phyloP scores from a whole-genome alignment of 768 basidiomycete species.

The Mrakia blollopis region DNA sequence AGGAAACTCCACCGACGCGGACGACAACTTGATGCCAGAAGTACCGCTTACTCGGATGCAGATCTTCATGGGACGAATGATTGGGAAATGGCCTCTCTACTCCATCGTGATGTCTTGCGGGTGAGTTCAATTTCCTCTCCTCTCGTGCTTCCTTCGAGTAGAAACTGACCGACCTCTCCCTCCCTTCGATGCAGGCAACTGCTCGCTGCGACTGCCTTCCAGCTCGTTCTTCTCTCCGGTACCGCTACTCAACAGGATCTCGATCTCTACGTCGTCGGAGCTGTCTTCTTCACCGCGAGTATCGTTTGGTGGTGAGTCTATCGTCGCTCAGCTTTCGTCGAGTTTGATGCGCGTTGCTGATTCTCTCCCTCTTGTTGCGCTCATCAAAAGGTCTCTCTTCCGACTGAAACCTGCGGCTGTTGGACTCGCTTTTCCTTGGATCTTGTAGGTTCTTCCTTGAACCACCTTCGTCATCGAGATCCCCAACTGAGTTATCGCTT shows the following conservation, averaged over 20 bases:
- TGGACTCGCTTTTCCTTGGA: constrained; percentile 77
- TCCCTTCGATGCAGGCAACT: constrained; percentile 12
- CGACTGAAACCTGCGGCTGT: constrained; percentile 81
- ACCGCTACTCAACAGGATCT: constrained; percentile 73
- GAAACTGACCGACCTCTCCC: too few relatives aligned
- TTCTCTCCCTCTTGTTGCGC: not conserved
- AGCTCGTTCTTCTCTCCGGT: constrained; percentile 83
- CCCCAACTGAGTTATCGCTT: not conserved
- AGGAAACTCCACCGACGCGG: constrained; percentile 10
- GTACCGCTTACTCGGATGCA: constrained; percentile 50
- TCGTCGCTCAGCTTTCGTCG: not conserved
- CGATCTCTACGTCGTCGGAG: constrained; percentile 83
- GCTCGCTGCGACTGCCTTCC: constrained; percentile 84
- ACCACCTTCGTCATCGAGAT: not conserved
- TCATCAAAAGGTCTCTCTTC: constrained; percentile 54
- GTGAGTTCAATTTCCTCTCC: not conserved
- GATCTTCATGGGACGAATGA: constrained; percentile 70
- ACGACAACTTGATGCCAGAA: constrained; percentile 33
- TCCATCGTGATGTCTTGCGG: constrained; percentile 31
- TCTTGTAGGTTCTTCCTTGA: constrained; percentile 57
- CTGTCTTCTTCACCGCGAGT: constrained; percentile 78
- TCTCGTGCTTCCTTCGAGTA: not conserved
- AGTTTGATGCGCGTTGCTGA: not conserved
- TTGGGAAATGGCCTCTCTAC: constrained; percentile 85
- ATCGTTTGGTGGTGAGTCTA: constrained; percentile 67